Evolutionary conservation across 257 asterid species (phyloP).

Genomic region (Linaria vulgaris): DNA sequence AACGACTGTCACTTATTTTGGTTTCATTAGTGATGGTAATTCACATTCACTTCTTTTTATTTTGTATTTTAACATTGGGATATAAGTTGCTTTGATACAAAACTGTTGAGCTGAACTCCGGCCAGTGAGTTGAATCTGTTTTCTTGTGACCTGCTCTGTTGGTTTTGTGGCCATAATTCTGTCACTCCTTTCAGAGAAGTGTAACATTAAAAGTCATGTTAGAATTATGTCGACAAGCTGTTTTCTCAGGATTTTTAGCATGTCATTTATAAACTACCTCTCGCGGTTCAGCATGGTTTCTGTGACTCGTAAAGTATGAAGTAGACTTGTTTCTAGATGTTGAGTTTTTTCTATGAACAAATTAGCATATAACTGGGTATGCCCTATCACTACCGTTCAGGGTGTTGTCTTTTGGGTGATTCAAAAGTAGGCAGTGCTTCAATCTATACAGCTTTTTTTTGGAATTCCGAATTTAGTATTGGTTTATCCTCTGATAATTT

Average conservation of each 20-base stretch:
- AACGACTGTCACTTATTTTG: constrained; percentile 87
- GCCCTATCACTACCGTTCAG: background rate
- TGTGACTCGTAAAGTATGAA: background rate
- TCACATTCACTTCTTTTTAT: constrained; percentile 20
- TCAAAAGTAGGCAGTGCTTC: background rate
- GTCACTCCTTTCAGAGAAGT: too few relatives aligned
- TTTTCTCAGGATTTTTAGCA: too few relatives aligned
- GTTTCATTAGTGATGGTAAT: constrained; percentile 92
- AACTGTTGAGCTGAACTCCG: constrained; percentile 2
- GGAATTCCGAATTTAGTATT: background rate
- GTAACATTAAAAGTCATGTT: too few relatives aligned
- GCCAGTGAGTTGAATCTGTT: constrained; percentile 15
- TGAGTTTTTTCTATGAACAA: constrained; percentile 4
- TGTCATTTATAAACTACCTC: background rate
- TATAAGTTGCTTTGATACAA: constrained; percentile 12
- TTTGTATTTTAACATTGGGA: constrained; percentile 3
- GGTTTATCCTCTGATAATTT: background rate
- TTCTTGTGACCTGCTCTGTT: background rate
- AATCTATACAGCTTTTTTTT: background rate
- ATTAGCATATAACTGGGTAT: background rate
- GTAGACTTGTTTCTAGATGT: background rate
- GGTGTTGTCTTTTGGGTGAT: background rate
- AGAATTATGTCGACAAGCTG: too few relatives aligned
- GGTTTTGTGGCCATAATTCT: too few relatives aligned
- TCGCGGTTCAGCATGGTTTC: too few relatives aligned